Base-by-base conservation (phyloP, 768 basidiomycete genomes). In the Lyophyllum decastes region DNA sequence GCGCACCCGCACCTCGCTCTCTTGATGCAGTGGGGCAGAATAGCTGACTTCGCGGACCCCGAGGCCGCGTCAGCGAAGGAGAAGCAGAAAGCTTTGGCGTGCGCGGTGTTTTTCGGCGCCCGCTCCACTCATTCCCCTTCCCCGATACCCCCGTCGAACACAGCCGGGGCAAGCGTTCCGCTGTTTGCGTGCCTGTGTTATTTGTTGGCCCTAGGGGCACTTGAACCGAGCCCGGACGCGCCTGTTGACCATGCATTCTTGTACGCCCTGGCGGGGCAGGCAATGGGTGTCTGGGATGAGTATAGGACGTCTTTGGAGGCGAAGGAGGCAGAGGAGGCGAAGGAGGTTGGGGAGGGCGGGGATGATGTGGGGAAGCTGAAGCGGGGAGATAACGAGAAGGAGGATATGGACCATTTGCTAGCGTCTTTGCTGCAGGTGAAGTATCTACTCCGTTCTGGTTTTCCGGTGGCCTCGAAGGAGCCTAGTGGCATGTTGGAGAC, bases 101-200 rank as follows among this genome's bases (percentile, higher is more conserved):
- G 33, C 21, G 40, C 64, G 3, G 34, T 64, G 2, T 67, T 64
- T 41, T 63, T 60, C 40, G 63, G 57, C 19, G 25, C 41, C 16
- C 43, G 41, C 22, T 10, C 22, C 8, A 35, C 61, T n/a, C 45
- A 52, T 17, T 57, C 58, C 3, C 47, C 48, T 4, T 33, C 40
- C 12, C 45, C 54, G 5, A 1, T 55, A 17, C 11, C 49, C 5
- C 26, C 49, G 11, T 16, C 35, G 17, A 30, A 27, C 63, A 27
- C 12, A 30, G 27, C 38, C 30, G 46, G 25, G 38, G 47, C 49
- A 26, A 64, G 66, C 21, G 58, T 82, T 61, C 70, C 77, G 9
- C 82, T 89, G 64, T 90, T 89, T 59, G 82, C 85, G 0, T 75
- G 81, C 1, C 77, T 82, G 44, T 81, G 82, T 49, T 83, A 82